Evolutionary conservation across 176 grass and related monocot genomes (phyloP).

Genomic region (Poa pratensis): DNA sequence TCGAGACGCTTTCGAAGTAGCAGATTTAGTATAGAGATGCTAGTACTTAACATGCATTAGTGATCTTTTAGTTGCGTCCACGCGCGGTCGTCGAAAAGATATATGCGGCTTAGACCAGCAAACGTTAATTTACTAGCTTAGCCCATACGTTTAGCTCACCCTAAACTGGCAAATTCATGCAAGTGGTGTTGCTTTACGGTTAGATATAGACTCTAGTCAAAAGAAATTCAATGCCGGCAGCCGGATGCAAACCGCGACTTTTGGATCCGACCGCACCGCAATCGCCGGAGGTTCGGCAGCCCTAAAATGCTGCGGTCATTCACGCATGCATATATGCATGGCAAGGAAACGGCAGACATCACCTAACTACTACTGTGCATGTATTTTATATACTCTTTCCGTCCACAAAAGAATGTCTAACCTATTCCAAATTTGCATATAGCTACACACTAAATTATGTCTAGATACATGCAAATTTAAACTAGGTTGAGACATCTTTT

Average conservation of each 20-base stretch:
- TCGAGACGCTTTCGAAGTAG: background rate
- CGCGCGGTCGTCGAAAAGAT: too few relatives aligned
- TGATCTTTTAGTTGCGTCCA: too few relatives aligned
- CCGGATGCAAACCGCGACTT: background rate
- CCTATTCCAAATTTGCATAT: too few relatives aligned
- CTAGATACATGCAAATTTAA: too few relatives aligned
- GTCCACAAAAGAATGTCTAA: too few relatives aligned
- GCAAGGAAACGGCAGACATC: background rate
- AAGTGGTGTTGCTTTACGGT: background rate
- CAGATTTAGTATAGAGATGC: background rate
- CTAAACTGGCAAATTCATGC: background rate
- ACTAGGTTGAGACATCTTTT: too few relatives aligned
- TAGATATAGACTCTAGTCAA: background rate
- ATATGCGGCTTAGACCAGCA: too few relatives aligned
- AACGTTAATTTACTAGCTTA: too few relatives aligned
- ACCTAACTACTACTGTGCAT: background rate
- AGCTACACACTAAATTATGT: too few relatives aligned
- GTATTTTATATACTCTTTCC: background rate
- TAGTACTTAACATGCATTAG: background rate
- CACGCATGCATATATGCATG: background rate
- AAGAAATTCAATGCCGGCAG: background rate
- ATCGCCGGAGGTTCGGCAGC: conserved; percentile 18
- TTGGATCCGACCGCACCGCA: conserved; percentile 11
- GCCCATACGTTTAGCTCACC: too few relatives aligned
- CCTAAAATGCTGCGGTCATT: conserved; percentile 10